These are phyloP conservation scores for Phytophthora pini DNA, from an alignment of 352 stramenopile species.

Conservation along the genomic window DNA sequence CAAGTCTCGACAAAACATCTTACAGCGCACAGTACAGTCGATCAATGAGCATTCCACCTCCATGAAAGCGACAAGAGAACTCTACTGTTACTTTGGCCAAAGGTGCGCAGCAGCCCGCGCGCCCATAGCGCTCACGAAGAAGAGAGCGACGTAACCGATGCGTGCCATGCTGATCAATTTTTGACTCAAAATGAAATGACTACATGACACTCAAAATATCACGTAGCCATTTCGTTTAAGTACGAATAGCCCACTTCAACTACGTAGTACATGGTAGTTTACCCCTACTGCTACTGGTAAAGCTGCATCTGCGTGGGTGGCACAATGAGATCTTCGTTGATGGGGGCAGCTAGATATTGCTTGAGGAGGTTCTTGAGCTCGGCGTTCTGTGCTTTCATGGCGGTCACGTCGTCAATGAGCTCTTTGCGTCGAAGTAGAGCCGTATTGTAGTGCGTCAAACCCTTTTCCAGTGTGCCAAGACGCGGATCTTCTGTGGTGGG, in stretches of 20 bases:
- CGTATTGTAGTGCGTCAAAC: slow-evolving; percentile 82
- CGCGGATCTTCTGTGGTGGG: slow-evolving; percentile 61
- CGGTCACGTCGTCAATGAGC: slow-evolving; percentile 80
- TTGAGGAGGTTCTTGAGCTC: slow-evolving; percentile 92
- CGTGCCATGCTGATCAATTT: slow-evolving; percentile 35
- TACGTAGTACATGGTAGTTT: not conserved
- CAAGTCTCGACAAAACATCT: slow-evolving; percentile 47
- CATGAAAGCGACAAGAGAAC: not conserved
- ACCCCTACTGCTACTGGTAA: slow-evolving; percentile 47
- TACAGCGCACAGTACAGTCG: not conserved
- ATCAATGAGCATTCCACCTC: not conserved
- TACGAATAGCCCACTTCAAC: slow-evolving; percentile 9
- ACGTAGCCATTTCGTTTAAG: slow-evolving; percentile 11
- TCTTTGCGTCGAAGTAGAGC: slow-evolving; percentile 81
- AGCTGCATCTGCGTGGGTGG: slow-evolving; percentile 85
- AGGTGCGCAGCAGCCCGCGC: slow-evolving; percentile 65
- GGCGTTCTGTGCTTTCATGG: slow-evolving; percentile 84
- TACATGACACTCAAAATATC: not conserved
- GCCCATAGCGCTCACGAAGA: slow-evolving; percentile 66
- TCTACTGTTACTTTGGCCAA: slow-evolving; percentile 54
- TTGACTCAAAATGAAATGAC: too few relatives aligned
- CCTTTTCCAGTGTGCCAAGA: slow-evolving; percentile 90
- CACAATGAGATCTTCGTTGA: slow-evolving; percentile 88
- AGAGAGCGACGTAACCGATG: slow-evolving; percentile 64
- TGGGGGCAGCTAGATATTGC: slow-evolving; percentile 85